Base-by-base conservation (phyloP, 2,329 filamentous ascomycete species). In the Colletotrichum limetticola region DNA sequence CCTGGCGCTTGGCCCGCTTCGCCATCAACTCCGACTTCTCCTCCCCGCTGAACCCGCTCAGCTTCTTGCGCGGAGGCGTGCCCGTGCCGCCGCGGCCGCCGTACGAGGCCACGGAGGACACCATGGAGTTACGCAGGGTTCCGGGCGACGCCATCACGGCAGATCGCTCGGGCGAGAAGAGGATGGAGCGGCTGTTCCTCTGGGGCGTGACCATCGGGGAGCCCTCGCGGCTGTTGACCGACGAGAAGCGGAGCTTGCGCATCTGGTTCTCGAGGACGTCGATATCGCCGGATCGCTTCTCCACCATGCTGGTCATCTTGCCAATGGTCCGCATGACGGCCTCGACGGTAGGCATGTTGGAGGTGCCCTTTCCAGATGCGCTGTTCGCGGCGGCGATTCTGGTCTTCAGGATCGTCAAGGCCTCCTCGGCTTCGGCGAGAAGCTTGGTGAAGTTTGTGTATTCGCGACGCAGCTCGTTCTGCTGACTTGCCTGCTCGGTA, bases 231-330 rank as follows among this genome's bases (percentile, higher is more conserved):
- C 83, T 86, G 35, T 68, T 70, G 12, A 74, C 76, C 7, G 85
- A 82, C 9, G 82, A 81, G 12, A 94, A 82, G 7, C 89, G 88
- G 26, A 97, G 83, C 80, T 91, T 94, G 72, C 93, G 91, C 84
- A 99, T 91, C 80, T 98, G 94, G 60, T 92, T 90, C 83, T 98
- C 97, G 37, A 98, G 88, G 7, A 98, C 91, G 80, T 98, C 95
- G 65, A 99, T 91, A 78, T 98, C 96, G 71, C 93, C 94, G 79
- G 94, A 97, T 80, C 94, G 94, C 84, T 95, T 94, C 86, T 98
- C 94, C 0, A 94, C 94, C 92, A 98, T 96, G 72, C 87, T 90
- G 42, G 95, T 98, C 93, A 99, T 95, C 79, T 97, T 98, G 71
- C 88, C 87, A 76, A 99, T 97, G 1, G 97, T 99, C 72, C 94